A percentile compares a stretch with the other conserved stretches of the same genome.
Evolutionary conservation across 352 stramenopile genomes (phyloP).

Genomic region (Phytophthora hybrid): DNA sequence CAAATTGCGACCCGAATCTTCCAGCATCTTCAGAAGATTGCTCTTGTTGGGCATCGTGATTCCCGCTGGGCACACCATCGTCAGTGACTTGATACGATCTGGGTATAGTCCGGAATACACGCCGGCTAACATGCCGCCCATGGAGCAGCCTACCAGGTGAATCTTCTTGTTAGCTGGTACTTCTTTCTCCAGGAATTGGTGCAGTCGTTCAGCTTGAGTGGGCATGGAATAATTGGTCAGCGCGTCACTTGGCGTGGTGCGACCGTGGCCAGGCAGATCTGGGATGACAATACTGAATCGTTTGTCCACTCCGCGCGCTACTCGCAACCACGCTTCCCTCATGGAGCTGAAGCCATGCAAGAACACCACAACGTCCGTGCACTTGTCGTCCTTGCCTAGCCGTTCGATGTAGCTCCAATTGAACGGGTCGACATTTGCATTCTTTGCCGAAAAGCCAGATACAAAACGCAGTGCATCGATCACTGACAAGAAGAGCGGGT

Average conservation of each 20-base stretch:
- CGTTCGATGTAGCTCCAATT: slow-evolving; percentile 81
- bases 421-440: slow-evolving; percentile 52
- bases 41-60: slow-evolving; percentile 76
- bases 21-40: slow-evolving; percentile 57
- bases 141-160: slow-evolving; percentile 77
- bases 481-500: slow-evolving; percentile 41
- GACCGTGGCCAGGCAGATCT: slow-evolving; percentile 69
- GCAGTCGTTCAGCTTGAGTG: slow-evolving; percentile 55
- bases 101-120: slow-evolving; percentile 71
- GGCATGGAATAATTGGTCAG: slow-evolving; percentile 57
- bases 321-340: slow-evolving; percentile 71
- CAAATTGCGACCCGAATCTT: slow-evolving; percentile 69
- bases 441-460: slow-evolving; percentile 58
- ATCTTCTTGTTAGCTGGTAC: slow-evolving; percentile 57
- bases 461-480: slow-evolving; percentile 62
- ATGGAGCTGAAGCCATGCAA: slow-evolving; percentile 75
- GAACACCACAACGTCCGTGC: slow-evolving; percentile 62
- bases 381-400: slow-evolving; percentile 42
- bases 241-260: slow-evolving; percentile 57
- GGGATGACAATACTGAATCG: slow-evolving; percentile 65
- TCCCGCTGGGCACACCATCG: slow-evolving; percentile 77
- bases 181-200: slow-evolving; percentile 63
- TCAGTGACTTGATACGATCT: slow-evolving; percentile 57
- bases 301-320: slow-evolving; percentile 58
- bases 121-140: slow-evolving; percentile 77